phyloP scores from a whole-genome alignment of 495 filamentous ascomycete species.

The Pyronema omphalodes region DNA sequence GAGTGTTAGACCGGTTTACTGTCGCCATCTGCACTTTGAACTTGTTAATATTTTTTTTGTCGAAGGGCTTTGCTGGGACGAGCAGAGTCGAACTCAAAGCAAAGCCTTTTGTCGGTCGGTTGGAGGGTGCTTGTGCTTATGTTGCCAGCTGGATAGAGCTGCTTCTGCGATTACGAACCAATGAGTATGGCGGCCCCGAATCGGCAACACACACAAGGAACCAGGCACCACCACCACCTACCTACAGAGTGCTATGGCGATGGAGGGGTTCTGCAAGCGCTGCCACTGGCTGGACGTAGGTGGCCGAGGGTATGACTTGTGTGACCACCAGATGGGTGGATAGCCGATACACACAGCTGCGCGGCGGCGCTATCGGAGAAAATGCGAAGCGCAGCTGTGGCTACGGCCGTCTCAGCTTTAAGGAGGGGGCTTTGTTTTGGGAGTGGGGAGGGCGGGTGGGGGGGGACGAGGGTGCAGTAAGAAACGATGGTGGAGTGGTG shows the following conservation, averaged over 20 bases:
- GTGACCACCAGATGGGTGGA: slow-evolving; percentile 1
- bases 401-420: background rate
- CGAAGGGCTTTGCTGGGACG: no score
- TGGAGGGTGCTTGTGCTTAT: background rate
- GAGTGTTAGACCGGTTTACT: background rate
- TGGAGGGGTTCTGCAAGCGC: slow-evolving; percentile 7
- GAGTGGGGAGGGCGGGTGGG: no score
- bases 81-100: no score
- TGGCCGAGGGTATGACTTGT: background rate
- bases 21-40: background rate
- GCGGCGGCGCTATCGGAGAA: slow-evolving; percentile 4
- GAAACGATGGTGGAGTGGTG: no score
- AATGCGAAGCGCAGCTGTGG: slow-evolving; percentile 2
- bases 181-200: background rate
- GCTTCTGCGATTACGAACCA: background rate
- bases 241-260: slow-evolving; percentile 14
- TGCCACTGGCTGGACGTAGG: slow-evolving; percentile 3
- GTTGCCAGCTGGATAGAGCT: slow-evolving; percentile 5
- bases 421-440: background rate
- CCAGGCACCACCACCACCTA: slow-evolving; percentile 5
- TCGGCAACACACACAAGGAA: slow-evolving; percentile 12
- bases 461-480: no score
- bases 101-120: background rate
- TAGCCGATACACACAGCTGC: background rate
- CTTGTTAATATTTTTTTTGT: no score